Percentiles rank a stretch among this genome's conserved stretches.
Evolutionary conservation across 495 filamentous ascomycete genomes (phyloP).

Genomic region (Acidiella bohemica): DNA sequence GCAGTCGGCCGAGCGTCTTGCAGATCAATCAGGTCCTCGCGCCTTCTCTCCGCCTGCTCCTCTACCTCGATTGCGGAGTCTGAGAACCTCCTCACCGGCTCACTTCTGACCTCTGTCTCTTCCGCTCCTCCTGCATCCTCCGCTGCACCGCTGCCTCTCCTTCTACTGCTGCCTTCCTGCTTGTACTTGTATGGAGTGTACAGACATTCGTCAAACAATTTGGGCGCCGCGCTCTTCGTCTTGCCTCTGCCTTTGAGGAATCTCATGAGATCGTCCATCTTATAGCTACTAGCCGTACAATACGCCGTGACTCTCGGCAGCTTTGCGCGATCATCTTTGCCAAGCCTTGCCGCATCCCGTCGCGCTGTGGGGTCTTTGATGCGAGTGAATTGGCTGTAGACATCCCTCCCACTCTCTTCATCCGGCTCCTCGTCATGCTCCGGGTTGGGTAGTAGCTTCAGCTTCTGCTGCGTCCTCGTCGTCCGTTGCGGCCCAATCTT

Average conservation of each 20-base stretch:
- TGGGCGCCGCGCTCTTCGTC: slow-evolving; percentile 65
- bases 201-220: slow-evolving; percentile 90
- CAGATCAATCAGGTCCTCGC: slow-evolving; percentile 33
- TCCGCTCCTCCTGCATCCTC: slow-evolving; percentile 19
- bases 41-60: slow-evolving; percentile 24
- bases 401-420: slow-evolving; percentile 85
- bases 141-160: slow-evolving; percentile 31
- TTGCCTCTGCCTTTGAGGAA: slow-evolving; percentile 74
- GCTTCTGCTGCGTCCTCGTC: slow-evolving; percentile 87
- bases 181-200: slow-evolving; percentile 81
- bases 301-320: slow-evolving; percentile 90
- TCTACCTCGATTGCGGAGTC: slow-evolving; percentile 32
- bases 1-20: neutral
- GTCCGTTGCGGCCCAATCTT: slow-evolving; percentile 94
- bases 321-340: slow-evolving; percentile 79
- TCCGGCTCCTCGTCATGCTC: slow-evolving; percentile 63
- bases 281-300: slow-evolving; percentile 82
- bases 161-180: slow-evolving; percentile 20
- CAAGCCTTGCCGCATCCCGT: slow-evolving; percentile 80
- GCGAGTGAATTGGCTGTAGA: slow-evolving; percentile 86
- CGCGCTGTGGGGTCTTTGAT: slow-evolving; percentile 94
- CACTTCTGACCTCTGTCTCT: slow-evolving; percentile 3
- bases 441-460: slow-evolving; percentile 86
- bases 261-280: slow-evolving; percentile 72
- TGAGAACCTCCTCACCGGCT: slow-evolving; percentile 26